Conservation (phyloP, 345 rosid species). For the Theobroma cacao region DNA sequence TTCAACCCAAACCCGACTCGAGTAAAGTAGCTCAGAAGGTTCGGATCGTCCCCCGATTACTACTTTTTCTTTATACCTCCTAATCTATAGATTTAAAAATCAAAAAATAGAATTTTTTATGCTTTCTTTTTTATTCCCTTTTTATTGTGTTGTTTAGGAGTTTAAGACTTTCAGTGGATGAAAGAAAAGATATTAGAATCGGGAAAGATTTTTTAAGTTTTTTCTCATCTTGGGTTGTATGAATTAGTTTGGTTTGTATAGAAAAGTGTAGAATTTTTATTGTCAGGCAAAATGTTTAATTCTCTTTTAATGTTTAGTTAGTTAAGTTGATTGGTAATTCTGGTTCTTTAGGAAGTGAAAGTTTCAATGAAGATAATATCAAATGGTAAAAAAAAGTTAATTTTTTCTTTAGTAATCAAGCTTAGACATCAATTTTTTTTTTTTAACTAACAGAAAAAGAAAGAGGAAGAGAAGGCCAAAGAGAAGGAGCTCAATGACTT, state of each 20-base stretch:
- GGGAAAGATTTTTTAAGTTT: too few species aligned
- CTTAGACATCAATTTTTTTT: background rate
- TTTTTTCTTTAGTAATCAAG: background rate
- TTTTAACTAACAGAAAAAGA: conserved; percentile 42
- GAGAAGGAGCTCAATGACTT: conserved; percentile 68
- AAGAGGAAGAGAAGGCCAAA: conserved; percentile 55
- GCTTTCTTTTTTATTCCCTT: background rate
- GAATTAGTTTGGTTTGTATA: background rate
- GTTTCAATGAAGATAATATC: background rate
- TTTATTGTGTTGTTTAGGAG: background rate
- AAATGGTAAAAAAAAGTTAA: background rate
- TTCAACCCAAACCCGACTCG: conserved; percentile 54
- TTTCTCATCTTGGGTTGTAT: background rate
- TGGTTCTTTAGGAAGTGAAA: background rate
- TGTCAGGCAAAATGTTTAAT: background rate
- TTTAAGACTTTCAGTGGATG: background rate
- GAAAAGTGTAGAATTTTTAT: background rate
- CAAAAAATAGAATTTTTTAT: background rate
- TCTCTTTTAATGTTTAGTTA: background rate
- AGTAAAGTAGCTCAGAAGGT: conserved; percentile 48
- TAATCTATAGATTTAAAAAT: background rate
- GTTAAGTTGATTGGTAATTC: background rate
- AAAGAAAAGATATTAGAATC: background rate
- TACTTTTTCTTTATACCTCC: background rate
- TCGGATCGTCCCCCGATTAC: background rate